A percentile compares a stretch with the other conserved stretches of the same genome.
Conservation (phyloP, 2,329 filamentous ascomycete species). For the Thielaviopsis musarum region DNA sequence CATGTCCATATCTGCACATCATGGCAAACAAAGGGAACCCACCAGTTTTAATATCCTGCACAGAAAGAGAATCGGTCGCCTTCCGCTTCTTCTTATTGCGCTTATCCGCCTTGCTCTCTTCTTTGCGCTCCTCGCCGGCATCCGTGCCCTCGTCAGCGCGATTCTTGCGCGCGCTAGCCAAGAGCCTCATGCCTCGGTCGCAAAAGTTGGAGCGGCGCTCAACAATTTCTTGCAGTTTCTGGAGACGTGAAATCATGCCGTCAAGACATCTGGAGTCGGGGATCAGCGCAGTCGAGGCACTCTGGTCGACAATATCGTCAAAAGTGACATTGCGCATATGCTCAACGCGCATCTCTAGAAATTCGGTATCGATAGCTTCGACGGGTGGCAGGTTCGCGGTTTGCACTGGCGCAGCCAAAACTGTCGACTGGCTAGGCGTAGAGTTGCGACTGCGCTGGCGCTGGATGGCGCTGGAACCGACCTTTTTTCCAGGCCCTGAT, state of each 20-base stretch:
- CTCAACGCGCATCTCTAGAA: constrained; percentile 46
- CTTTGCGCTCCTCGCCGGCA: constrained; percentile 29
- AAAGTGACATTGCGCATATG: constrained; percentile 43
- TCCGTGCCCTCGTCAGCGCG: constrained; percentile 35
- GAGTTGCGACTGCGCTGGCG: constrained; percentile 63
- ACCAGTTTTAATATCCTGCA: constrained; percentile 31
- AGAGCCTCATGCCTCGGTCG: constrained; percentile 55
- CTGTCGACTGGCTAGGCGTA: constrained; percentile 42
- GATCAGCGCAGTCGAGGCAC: constrained; percentile 37
- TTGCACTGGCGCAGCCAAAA: constrained; percentile 17
- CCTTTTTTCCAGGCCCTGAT: constrained; percentile 51
- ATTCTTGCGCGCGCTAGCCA: constrained; percentile 49
- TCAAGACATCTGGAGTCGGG: constrained; percentile 48
- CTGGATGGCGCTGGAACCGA: constrained; percentile 38
- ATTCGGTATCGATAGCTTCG: constrained; percentile 42
- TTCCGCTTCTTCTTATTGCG: constrained; percentile 67
- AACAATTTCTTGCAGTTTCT: constrained; percentile 47
- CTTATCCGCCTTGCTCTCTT: constrained; percentile 32
- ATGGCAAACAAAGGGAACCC: constrained; percentile 12
- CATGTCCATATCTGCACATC: neutral
- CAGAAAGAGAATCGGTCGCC: constrained; percentile 41
- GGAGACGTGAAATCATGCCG: constrained; percentile 45
- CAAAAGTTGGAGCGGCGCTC: constrained; percentile 51
- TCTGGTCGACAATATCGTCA: constrained; percentile 53
- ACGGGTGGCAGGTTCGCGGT: constrained; percentile 37